Evolutionary conservation across 129 eudicot species (phyloP), one percentile per base, ranked within the genome.

Genomic region (Dittrichia graveolens): DNA sequence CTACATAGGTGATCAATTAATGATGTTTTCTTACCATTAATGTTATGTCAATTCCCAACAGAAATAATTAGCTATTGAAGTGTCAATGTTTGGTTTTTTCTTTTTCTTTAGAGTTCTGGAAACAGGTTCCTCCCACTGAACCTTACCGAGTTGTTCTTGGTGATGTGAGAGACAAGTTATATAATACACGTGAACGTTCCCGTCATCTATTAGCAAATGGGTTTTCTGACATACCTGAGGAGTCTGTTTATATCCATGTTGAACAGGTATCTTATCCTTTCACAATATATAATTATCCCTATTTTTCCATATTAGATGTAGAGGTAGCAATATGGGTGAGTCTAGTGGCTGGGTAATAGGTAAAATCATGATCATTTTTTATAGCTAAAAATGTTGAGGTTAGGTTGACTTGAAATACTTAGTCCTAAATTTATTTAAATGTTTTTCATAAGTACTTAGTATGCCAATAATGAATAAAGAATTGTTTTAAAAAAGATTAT

Each of bases 61-160:
- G 52, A 53, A 41, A 3, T 65, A 52, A 49, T 35, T 42, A 35
- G 59, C 39, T 47, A 42, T 75, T 54, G 31, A 55, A 12, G 53
- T 37, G 54, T 47, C 42, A 75, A 43, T 41, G 41, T 35, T 74
- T 0, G 15, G 3, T 45, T 37, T 55, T n/a, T 45, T 37, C 44
- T n/a, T 48, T 41, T 47, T 66, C 49, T 83, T 81, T 82, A 92
- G 99, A 94, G 80, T 94, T 94, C 19, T 94, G 99, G 99, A 94
- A 91, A 72, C 86, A 87, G 60, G 86, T 90, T 60, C 96, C 99
- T 9, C 82, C 86, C 38, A 90, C 42, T 66, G 99, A 94, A 81
- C 99, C 99, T 48, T 94, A 90, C 43, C 96, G 97, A 50, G 99
- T 94, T 34, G 79, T 94, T 64, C 96, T 94, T 67, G 97, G 94